A percentile compares a stretch with the other conserved stretches of the same genome.
These are phyloP conservation scores for Aquilaria sinensis DNA, from an alignment of 345 rosid genomes.

Conservation along the genomic window DNA sequence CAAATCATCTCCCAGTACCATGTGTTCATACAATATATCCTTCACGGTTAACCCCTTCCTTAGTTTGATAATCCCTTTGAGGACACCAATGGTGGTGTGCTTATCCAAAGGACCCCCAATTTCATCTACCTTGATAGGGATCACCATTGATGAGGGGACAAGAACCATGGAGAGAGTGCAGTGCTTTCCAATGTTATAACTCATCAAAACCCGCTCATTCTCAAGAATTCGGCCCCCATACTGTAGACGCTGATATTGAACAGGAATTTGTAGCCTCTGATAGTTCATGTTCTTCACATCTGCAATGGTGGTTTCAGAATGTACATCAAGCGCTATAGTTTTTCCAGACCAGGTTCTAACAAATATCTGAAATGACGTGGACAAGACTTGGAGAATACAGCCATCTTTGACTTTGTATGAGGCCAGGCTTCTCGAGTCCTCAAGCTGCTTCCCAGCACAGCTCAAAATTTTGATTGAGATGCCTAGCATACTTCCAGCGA, in stretches of 20 bases:
- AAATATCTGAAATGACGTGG: constrained; percentile 19
- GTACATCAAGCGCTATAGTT: constrained; percentile 28
- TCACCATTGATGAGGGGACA: constrained; percentile 8
- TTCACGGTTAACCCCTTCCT: not conserved
- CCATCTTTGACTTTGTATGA: constrained; percentile 24
- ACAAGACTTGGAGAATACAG: constrained; percentile 15
- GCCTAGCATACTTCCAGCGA: constrained; percentile 15
- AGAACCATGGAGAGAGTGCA: constrained; percentile 19
- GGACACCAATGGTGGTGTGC: not conserved
- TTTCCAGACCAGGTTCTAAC: constrained; percentile 26
- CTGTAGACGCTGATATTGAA: constrained; percentile 2
- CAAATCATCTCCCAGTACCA: not conserved
- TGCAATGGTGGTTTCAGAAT: constrained; percentile 4
- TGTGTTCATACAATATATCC: not conserved
- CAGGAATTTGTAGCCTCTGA: constrained; percentile 12
- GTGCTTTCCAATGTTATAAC: constrained; percentile 24
- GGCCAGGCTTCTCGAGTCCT: constrained; percentile 27
- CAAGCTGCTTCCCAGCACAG: constrained; percentile 21
- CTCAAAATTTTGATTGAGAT: constrained; percentile 3
- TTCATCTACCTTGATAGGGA: not conserved
- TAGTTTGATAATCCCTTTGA: not conserved
- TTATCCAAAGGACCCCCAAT: not conserved
- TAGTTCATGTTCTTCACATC: constrained; percentile 17
- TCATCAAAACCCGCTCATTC: constrained; percentile 12
- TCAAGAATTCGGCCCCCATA: constrained; percentile 26